These are phyloP conservation scores for Raddia guianensis DNA, from an alignment of 176 grass and related monocot species.

Conservation along the genomic window DNA sequence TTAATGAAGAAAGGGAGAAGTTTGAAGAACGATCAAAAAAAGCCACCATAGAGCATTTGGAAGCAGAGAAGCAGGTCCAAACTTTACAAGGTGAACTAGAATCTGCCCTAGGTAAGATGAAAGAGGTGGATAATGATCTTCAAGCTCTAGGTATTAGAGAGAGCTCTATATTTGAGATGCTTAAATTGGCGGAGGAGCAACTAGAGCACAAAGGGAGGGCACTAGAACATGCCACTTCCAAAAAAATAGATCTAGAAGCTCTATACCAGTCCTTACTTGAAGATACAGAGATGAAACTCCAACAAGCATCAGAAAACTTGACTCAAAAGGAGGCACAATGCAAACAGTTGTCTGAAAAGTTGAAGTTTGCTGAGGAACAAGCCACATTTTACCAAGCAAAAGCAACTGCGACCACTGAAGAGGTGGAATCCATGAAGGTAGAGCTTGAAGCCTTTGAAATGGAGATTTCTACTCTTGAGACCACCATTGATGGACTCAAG, in stretches of 20 bases:
- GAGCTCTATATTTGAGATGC: slow-evolving; percentile 58
- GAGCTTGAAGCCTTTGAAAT: slow-evolving; percentile 77
- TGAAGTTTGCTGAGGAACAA: slow-evolving; percentile 58
- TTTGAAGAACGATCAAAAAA: slow-evolving; percentile 62
- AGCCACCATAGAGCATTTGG: slow-evolving; percentile 53
- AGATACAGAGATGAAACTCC: slow-evolving; percentile 77
- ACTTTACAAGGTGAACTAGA: slow-evolving; percentile 55
- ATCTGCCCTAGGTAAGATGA: slow-evolving; percentile 50
- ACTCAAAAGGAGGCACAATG: slow-evolving; percentile 61
- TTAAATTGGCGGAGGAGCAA: slow-evolving; percentile 68
- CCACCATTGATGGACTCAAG: slow-evolving; percentile 63
- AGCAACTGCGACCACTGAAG: slow-evolving; percentile 56
- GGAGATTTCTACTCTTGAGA: slow-evolving; percentile 64
- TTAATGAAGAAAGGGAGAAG: slow-evolving; percentile 70
- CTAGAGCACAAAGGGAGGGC: slow-evolving; percentile 70
- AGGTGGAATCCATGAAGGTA: slow-evolving; percentile 65
- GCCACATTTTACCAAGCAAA: slow-evolving; percentile 56
- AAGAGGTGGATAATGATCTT: slow-evolving; percentile 61
- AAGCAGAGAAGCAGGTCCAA: slow-evolving; percentile 55
- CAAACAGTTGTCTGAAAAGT: slow-evolving; percentile 55
- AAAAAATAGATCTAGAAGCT: slow-evolving; percentile 71
- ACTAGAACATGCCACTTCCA: slow-evolving; percentile 72
- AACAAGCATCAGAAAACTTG: slow-evolving; percentile 54
- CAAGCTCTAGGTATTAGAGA: slow-evolving; percentile 58
- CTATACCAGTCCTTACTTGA: slow-evolving; percentile 75